phyloP scores from a whole-genome alignment of 225 moss, liverwort and hornwort species.

The Ulota crispa region DNA sequence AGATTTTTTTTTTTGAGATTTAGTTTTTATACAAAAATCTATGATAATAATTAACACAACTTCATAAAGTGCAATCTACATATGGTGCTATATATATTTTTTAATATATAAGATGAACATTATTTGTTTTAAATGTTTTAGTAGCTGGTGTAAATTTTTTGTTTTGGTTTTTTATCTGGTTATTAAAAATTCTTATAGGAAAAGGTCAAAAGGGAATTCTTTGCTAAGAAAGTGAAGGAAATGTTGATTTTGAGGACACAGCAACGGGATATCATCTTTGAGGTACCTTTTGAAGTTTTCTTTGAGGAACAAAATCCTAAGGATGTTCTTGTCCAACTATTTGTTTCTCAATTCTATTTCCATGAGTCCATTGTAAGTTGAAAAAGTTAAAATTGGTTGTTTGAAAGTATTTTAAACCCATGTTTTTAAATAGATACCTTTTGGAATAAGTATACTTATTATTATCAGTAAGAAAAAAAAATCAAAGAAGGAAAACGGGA shows the following conservation, averaged over 20 bases:
- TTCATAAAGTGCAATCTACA: neutral
- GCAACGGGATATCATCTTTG: conserved; percentile 31
- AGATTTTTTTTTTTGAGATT: too few relatives aligned
- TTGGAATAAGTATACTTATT: neutral
- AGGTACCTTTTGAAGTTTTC: neutral
- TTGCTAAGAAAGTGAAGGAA: conserved; percentile 44
- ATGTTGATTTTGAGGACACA: conserved; percentile 34
- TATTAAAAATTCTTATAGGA: conserved; percentile 14
- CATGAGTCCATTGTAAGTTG: neutral
- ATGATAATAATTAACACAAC: neutral
- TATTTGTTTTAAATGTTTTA: neutral
- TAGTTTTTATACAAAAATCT: neutral
- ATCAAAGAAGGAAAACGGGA: neutral
- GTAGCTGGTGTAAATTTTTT: neutral
- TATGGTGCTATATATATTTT: neutral
- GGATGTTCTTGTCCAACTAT: neutral
- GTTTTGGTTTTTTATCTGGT: neutral
- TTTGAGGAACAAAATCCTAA: neutral
- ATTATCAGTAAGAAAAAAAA: neutral
- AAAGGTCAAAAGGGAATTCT: conserved; percentile 30
- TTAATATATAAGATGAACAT: neutral
- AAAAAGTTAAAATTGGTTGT: neutral
- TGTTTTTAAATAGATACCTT: neutral
- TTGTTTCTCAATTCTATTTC: neutral
- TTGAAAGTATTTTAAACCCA: neutral